Evolutionary conservation across 352 stramenopile genomes (phyloP), one percentile per base, ranked within the genome.

Genomic region (Globisporangium middletonii): DNA sequence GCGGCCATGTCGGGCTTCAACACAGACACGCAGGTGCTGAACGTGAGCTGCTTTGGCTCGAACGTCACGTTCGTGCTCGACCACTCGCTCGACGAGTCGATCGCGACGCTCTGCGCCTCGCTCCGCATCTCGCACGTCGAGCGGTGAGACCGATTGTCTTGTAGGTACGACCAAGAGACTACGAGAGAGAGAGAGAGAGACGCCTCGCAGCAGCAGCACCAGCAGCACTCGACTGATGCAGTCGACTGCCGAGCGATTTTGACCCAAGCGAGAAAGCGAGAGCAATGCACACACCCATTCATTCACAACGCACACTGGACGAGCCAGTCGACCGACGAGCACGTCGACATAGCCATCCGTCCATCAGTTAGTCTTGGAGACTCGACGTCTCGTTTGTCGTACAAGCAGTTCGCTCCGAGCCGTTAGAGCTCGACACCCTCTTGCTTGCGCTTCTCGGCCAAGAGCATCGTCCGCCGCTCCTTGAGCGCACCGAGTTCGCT

Each of bases 31-130:
- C 84, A 94, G 58, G 81, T 94, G 51, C 80, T 94, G 43, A 94
- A 94, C 55, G 79, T 94, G 51, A 88, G 76, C n/a, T 91, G 78
- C 46, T 94, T 90, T 52, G 80, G 75, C 41, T 91, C 82, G 28
- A 94, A 94, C 62, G 77, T 92, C 15, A 74, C 80, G 46, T 86
- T 94, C 42, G 84, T 94, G 46, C 67, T 94, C 12, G 83, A 92
- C n/a, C 69, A 89, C 54, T 77, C 81, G 57, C 66, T 94, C 28
- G 78, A 89, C 49, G 75, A 84, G 47, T 85, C 80, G 1, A 69
- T 94, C 51, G 73, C 73, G 37, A 86, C 70, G 27, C 57, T 94
- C 5, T 89, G 82, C 50, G 65, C 67, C 23, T 85, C 75, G 30
- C 68, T 94, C 27, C 72, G 74, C 42, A 89, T 94, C 50, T 80